These are phyloP conservation scores for Fusarium albosuccineum DNA, from an alignment of 2,329 filamentous ascomycete species.

Conservation along the genomic window DNA sequence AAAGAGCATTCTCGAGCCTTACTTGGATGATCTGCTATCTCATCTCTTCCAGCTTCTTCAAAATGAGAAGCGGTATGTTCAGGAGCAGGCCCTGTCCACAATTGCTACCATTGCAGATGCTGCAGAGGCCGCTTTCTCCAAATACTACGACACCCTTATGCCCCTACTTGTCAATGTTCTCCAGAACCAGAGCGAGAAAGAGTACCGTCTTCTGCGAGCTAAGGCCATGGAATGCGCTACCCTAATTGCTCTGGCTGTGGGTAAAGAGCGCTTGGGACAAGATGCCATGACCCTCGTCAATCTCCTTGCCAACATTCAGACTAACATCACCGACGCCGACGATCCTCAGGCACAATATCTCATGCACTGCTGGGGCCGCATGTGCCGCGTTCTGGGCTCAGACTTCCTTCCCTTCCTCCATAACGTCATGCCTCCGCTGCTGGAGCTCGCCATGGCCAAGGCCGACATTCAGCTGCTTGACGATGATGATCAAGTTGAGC, in stretches of 20 bases:
- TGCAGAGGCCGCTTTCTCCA: constrained; percentile 91
- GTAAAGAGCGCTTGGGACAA: constrained; percentile 88
- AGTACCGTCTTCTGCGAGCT: constrained; percentile 88
- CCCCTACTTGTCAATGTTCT: constrained; percentile 92
- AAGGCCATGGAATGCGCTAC: constrained; percentile 99
- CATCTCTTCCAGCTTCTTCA: constrained; percentile 90
- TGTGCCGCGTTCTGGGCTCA: constrained; percentile 92
- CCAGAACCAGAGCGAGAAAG: constrained; percentile 90
- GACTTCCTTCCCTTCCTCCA: constrained; percentile 95
- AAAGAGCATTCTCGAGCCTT: constrained; percentile 90
- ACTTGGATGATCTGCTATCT: constrained; percentile 87
- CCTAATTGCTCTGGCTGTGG: constrained; percentile 93
- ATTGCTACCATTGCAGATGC: constrained; percentile 99
- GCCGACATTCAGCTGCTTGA: constrained; percentile 97
- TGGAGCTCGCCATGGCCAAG: constrained; percentile 92
- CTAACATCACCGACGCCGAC: constrained; percentile 87
- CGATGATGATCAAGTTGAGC: constrained; percentile 92
- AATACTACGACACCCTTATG: constrained; percentile 97
- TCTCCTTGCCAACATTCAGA: constrained; percentile 87
- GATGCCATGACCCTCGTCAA: constrained; percentile 91
- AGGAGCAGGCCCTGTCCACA: constrained; percentile 96
- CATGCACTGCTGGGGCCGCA: constrained; percentile 98
- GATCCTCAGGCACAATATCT: constrained; percentile 97
- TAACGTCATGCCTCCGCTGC: constrained; percentile 92
- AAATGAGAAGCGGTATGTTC: constrained; percentile 94